Conservation (phyloP, 495 filamentous ascomycete genomes). For the Penicillium samsonianum region DNA sequence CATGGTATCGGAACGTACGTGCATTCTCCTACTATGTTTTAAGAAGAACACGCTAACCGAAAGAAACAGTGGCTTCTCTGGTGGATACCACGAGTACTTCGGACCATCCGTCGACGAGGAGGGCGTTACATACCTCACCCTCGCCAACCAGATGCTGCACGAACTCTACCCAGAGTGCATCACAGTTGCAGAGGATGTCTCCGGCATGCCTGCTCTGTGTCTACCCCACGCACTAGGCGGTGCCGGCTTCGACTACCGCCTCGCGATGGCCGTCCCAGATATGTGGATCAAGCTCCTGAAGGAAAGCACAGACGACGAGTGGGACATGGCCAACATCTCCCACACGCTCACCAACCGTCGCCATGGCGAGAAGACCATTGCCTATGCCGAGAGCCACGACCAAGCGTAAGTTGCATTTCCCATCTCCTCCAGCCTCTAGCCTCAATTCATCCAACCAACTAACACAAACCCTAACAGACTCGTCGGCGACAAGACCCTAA, state of each 20-base stretch:
- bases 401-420: constrained; percentile 78
- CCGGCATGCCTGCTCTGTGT: constrained; percentile 95
- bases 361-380: constrained; percentile 97
- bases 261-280: constrained; percentile 97
- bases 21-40: constrained; percentile 1
- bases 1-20: constrained; percentile 98
- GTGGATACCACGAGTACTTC: constrained; percentile 98
- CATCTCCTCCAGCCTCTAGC: background rate
- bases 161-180: constrained; percentile 79
- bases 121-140: constrained; percentile 91
- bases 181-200: constrained; percentile 95
- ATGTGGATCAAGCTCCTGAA: constrained; percentile 99
- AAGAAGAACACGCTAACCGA: constrained; percentile 3
- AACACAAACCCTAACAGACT: constrained; percentile 57
- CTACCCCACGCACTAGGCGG: constrained; percentile 82
- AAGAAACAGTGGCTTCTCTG: constrained; percentile 79
- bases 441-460: constrained; percentile 23
- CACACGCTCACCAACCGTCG: constrained; percentile 89
- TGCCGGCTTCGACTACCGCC: constrained; percentile 93
- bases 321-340: constrained; percentile 84
- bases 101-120: constrained; percentile 91
- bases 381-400: constrained; percentile 95
- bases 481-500: constrained; percentile 91
- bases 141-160: constrained; percentile 97
- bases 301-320: constrained; percentile 86